Percentiles rank a stretch among this genome's conserved stretches.
phyloP scores from a whole-genome alignment of 352 stramenopile species.

The Globisporangium radiosum region DNA sequence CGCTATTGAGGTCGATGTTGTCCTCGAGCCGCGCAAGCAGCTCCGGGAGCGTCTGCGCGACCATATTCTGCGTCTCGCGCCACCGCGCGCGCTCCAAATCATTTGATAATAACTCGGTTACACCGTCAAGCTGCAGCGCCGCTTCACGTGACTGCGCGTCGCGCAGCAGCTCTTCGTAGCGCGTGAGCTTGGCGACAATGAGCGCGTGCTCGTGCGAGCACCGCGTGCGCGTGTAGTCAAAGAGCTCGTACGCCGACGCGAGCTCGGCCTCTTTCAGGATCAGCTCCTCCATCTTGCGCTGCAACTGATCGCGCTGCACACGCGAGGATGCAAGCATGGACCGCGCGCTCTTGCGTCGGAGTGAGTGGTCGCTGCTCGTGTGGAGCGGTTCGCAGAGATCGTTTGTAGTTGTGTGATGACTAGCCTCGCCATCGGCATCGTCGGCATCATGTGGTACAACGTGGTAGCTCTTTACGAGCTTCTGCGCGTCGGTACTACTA shows the following conservation, averaged over 20 bases:
- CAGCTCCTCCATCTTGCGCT: constrained; percentile 53
- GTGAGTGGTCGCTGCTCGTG: background rate
- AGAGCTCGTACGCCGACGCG: constrained; percentile 44
- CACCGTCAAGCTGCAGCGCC: constrained; percentile 5
- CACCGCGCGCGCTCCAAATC: constrained; percentile 35
- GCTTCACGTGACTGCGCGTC: constrained; percentile 21
- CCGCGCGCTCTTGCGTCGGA: constrained; percentile 8
- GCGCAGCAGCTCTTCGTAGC: constrained; percentile 34
- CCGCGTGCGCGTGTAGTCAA: constrained; percentile 45
- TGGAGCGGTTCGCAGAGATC: constrained; percentile 13
- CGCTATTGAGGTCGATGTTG: constrained; percentile 58
- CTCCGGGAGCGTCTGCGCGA: constrained; percentile 40
- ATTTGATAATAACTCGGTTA: constrained; percentile 20
- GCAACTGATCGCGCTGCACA: constrained; percentile 44
- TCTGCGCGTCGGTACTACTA: constrained; percentile 9
- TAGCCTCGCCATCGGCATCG: background rate
- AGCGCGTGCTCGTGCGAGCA: constrained; percentile 36
- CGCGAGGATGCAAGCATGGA: constrained; percentile 32
- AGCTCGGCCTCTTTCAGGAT: constrained; percentile 59
- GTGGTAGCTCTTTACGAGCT: constrained; percentile 31
- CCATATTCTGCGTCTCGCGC: constrained; percentile 47
- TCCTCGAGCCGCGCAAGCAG: constrained; percentile 46
- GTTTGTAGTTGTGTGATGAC: background rate
- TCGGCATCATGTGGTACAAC: constrained; percentile 41
- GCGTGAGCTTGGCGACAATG: constrained; percentile 37